A percentile compares a stretch with the other conserved stretches of the same genome.
Evolutionary conservation across 306 rosid genomes (phyloP).

Genomic region (Prunus fruticosa): DNA sequence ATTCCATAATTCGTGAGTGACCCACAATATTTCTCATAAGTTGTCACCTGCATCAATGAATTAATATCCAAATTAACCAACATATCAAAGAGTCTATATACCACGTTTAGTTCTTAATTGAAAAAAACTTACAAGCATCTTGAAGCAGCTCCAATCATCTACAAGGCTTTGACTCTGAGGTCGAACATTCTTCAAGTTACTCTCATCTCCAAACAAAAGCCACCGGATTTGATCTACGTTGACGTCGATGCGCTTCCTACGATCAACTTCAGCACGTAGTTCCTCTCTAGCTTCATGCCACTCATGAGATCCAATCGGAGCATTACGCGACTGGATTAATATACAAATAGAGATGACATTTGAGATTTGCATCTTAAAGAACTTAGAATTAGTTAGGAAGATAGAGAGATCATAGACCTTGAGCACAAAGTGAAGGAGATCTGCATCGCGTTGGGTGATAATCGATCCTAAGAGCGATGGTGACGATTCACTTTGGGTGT

Average conservation of each 20-base stretch:
- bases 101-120: too few relatives aligned
- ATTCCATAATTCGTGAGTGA: constrained; percentile 35
- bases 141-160: constrained; percentile 62
- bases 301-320: constrained; percentile 30
- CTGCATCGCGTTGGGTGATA: constrained; percentile 42
- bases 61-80: too few relatives aligned
- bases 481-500: neutral
- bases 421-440: constrained; percentile 33
- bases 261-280: constrained; percentile 26
- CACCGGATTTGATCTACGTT: constrained; percentile 28
- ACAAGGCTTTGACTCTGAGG: constrained; percentile 43
- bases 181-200: constrained; percentile 30
- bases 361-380: too few relatives aligned
- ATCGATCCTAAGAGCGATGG: neutral
- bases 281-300: constrained; percentile 36
- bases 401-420: constrained; percentile 28
- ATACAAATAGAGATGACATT: neutral
- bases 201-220: constrained; percentile 37
- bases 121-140: constrained; percentile 36
- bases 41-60: constrained; percentile 21
- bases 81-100: too few relatives aligned
- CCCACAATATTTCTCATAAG: constrained; percentile 35
- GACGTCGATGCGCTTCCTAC: constrained; percentile 35
- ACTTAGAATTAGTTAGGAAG: neutral
- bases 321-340: constrained; percentile 31